A percentile compares a stretch with the other conserved stretches of the same genome.
These are phyloP conservation scores for Monosporozyma yasuniensis DNA, from an alignment of 805 yeast species.

Conservation along the genomic window DNA sequence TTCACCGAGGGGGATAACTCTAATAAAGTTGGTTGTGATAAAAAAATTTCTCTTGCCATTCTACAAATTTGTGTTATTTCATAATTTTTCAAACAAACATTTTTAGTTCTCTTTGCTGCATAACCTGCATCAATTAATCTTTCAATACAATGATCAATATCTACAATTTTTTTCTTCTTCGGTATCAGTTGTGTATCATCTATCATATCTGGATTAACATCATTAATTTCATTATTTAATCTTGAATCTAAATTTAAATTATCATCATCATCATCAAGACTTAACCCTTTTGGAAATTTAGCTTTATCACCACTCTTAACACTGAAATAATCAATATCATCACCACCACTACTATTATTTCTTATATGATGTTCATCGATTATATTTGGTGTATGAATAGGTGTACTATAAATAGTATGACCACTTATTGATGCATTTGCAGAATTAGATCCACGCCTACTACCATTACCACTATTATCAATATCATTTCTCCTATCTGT, in stretches of 20 bases:
- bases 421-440: constrained; percentile 2
- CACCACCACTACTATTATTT: neutral
- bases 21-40: constrained; percentile 79
- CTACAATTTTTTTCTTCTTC: constrained; percentile 26
- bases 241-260: neutral
- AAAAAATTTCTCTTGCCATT: constrained; percentile 77
- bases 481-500: neutral
- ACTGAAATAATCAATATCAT: constrained; percentile 3
- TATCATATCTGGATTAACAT: neutral
- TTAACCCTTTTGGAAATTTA: constrained; percentile 1
- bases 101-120: constrained; percentile 82
- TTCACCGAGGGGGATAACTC: constrained; percentile 77
- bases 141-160: constrained; percentile 83
- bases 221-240: constrained; percentile 1
- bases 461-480: neutral
- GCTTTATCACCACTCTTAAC: constrained; percentile 3
- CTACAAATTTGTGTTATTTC: constrained; percentile 83
- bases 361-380: neutral
- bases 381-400: constrained; percentile 4
- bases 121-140: constrained; percentile 89
- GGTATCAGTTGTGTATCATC: constrained; percentile 2
- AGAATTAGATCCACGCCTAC: constrained; percentile 3
- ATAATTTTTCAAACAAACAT: constrained; percentile 73
- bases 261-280: neutral
- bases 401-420: constrained; percentile 4